Percentiles rank a stretch among this genome's conserved stretches.
Conservation (phyloP, 768 basidiomycete genomes). For the Mycena leptocephala region DNA sequence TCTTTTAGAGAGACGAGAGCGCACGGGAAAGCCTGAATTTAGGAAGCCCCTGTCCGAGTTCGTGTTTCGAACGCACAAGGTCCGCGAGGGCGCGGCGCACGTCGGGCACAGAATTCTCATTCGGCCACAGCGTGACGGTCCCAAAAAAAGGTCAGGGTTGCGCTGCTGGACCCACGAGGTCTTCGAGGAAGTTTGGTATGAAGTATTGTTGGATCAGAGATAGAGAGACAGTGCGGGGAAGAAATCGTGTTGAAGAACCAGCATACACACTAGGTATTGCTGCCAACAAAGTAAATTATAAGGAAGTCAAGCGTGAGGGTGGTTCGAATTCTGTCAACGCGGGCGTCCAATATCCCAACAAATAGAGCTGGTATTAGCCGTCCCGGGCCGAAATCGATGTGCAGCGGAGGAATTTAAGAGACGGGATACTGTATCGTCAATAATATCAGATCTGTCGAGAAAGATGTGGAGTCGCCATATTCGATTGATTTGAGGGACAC, state of each 20-base stretch:
- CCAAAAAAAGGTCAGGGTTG: neutral
- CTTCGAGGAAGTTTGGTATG: neutral
- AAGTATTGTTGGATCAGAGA: slow-evolving; percentile 10
- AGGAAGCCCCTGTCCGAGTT: neutral
- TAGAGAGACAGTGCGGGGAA: slow-evolving; percentile 4
- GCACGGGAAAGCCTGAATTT: too few species aligned
- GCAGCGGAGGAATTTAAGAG: neutral
- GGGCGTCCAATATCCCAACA: neutral
- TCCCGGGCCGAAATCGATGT: neutral
- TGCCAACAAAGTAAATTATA: neutral
- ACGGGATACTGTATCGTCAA: neutral
- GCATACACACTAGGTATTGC: too few species aligned
- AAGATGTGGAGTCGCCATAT: neutral
- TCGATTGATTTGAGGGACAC: neutral
- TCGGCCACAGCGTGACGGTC: neutral
- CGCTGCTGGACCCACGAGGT: neutral
- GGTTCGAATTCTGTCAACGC: neutral
- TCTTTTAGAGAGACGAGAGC: too few species aligned
- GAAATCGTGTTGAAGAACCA: neutral
- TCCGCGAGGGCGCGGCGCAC: neutral
- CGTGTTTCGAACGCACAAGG: neutral
- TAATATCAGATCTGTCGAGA: neutral
- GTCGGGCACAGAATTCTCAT: neutral
- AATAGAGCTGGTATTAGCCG: too few species aligned
- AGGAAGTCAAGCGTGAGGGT: too few species aligned